Evolutionary conservation across 2,329 filamentous ascomycete genomes (phyloP).

Genomic region (Fonsecaea pedrosoi): DNA sequence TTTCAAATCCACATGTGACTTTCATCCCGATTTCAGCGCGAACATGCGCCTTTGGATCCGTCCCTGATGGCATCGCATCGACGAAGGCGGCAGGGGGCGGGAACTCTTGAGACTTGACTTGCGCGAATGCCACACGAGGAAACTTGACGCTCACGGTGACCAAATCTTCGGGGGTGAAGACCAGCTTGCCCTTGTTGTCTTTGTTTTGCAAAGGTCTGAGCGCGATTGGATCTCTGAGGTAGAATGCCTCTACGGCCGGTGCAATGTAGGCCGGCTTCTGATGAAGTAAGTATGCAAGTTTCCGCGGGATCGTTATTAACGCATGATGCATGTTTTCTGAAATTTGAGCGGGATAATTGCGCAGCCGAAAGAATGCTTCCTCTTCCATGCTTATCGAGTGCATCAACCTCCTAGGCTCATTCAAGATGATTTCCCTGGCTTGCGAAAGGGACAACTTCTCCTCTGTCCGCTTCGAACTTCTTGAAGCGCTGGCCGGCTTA

Average conservation of each 20-base stretch:
- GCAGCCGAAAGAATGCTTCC: slow-evolving; percentile 88
- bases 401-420: slow-evolving; percentile 65
- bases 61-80: slow-evolving; percentile 49
- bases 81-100: slow-evolving; percentile 65
- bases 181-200: slow-evolving; percentile 57
- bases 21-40: slow-evolving; percentile 81
- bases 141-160: slow-evolving; percentile 81
- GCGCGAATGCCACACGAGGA: slow-evolving; percentile 87
- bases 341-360: slow-evolving; percentile 82
- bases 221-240: slow-evolving; percentile 81
- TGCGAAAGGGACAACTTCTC: slow-evolving; percentile 66
- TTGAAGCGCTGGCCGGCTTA: slow-evolving; percentile 59
- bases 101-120: slow-evolving; percentile 86
- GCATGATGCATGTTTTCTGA: slow-evolving; percentile 76
- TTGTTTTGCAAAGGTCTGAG: slow-evolving; percentile 71
- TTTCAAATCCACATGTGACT: slow-evolving; percentile 86
- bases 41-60: slow-evolving; percentile 55
- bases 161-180: slow-evolving; percentile 78
- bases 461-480: slow-evolving; percentile 46
- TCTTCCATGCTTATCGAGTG: slow-evolving; percentile 78
- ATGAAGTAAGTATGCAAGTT: slow-evolving; percentile 79
- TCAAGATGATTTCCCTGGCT: slow-evolving; percentile 67
- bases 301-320: slow-evolving; percentile 76
- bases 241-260: slow-evolving; percentile 87
- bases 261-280: slow-evolving; percentile 76